Evolutionary conservation across 768 basidiomycete genomes (phyloP).

Genomic region (Podaxis carcinomalis): DNA sequence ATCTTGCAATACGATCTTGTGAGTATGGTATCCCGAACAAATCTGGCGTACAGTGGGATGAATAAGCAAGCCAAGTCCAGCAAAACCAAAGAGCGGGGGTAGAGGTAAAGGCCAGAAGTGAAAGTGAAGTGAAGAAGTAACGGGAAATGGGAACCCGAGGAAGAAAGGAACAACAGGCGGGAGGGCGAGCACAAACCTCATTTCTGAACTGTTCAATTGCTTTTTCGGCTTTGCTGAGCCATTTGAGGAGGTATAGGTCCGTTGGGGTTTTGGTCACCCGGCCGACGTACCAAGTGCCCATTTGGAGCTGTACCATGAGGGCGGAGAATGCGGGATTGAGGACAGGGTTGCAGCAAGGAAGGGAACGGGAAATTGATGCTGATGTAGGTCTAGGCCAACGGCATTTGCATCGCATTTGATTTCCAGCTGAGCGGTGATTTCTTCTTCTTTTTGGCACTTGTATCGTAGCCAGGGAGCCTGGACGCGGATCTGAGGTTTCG

Average conservation of each 20-base stretch:
- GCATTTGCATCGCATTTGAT: neutral
- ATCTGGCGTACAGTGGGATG: neutral
- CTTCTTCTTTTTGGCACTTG: neutral
- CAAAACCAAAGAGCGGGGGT: neutral
- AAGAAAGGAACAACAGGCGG: neutral
- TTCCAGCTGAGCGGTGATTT: neutral
- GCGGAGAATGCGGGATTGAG: neutral
- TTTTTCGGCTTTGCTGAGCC: neutral
- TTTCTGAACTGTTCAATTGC: neutral
- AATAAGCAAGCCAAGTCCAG: neutral
- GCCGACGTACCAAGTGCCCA: conserved; percentile 6
- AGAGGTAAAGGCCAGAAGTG: neutral
- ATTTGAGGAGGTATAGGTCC: neutral
- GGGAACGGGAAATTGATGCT: neutral
- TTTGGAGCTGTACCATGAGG: neutral
- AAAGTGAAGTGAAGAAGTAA: neutral
- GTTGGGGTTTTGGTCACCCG: neutral
- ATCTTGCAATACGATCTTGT: neutral
- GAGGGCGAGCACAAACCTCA: neutral
- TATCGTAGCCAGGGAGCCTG: neutral
- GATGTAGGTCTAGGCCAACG: neutral
- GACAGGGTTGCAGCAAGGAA: neutral
- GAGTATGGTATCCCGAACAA: neutral
- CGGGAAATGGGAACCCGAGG: neutral
- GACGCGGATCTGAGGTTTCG: neutral